Base-by-base conservation (phyloP, 2,329 filamentous ascomycete species). In the Boeremia lycopersici region DNA sequence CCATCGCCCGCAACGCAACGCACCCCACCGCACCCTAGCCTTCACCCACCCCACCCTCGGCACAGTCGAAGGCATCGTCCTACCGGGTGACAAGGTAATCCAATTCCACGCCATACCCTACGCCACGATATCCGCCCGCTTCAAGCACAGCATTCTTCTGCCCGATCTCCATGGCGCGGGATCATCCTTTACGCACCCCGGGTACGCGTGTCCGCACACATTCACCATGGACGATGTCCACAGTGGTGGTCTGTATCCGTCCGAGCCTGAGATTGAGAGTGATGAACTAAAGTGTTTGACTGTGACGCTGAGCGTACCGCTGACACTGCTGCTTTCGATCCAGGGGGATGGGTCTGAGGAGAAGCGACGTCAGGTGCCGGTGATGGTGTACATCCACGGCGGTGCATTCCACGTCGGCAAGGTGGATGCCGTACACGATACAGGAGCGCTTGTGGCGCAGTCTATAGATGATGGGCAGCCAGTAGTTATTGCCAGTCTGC, bases 361-460 rank as follows among this genome's bases (percentile, higher is more conserved):
- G 9, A 13, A 17, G n/a, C 33, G 33, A 34, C 12, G 31, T 13
- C 58, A 59, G 1, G 68, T 83, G 0, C 82, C 82, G 0, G 80
- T 84, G 0, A 63, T 83, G 15, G 70, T 80, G 0, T 82, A 81
- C 56, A 76, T 84, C 10, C 81, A 84, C 55, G 82, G 82, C 2
- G 81, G 82, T 9, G 82, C 77, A 0, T 79, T 81, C 43, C 63
- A 70, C 1, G 70, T 78, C 3, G 82, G 68, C 25, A 63, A 63
- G 19, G 63, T 66, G 12, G 67, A 71, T 46, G 51, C 38, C 2
- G 55, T 62, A 28, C 68, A 71, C 51, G 66, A 52, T 50, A 70
- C 65, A 3, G 62, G 63, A 0, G 39, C 48, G 17, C 60, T 69
- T 42, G 67, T 65, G 4, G 40, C 57, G 15, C 67, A 71, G 40